These are phyloP conservation scores for Spironucleus salmonicida DNA, from an alignment of 208 protist genomes.

Conservation along the genomic window DNA sequence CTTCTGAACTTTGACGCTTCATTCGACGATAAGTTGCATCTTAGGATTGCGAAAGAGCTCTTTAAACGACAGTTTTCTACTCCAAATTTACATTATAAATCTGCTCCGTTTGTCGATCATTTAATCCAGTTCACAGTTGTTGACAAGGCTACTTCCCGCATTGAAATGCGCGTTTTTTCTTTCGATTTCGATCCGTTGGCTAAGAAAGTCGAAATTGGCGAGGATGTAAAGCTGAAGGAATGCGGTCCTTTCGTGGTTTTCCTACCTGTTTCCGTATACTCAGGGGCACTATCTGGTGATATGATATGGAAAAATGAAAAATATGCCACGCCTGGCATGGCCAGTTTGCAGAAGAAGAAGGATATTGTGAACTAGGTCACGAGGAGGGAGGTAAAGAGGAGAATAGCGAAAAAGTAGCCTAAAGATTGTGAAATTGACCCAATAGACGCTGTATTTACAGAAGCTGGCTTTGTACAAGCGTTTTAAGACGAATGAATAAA, in stretches of 20 bases:
- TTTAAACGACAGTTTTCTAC: not conserved
- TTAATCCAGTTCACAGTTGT: not conserved
- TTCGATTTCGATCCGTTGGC: not conserved
- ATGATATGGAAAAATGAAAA: slow-evolving; percentile 19
- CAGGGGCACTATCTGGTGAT: not conserved
- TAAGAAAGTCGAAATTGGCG: not conserved
- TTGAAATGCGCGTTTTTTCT: not conserved
- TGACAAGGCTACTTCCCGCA: not conserved
- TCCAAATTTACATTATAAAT: slow-evolving; percentile 14
- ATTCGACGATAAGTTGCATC: not conserved
- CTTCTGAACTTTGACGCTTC: not conserved
- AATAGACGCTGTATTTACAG: no score
- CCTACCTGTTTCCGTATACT: not conserved
- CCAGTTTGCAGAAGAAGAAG: no score
- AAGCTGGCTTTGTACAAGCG: no score
- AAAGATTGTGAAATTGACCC: no score
- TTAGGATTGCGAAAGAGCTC: slow-evolving; percentile 16
- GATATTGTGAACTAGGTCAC: no score
- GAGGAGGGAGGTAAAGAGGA: no score
- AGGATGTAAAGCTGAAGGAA: not conserved
- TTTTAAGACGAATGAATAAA: no score
- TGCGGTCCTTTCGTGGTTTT: not conserved
- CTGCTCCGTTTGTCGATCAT: slow-evolving; percentile 10
- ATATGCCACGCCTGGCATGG: not conserved
- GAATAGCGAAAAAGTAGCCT: no score